A percentile compares a stretch with the other conserved stretches of the same genome.
Conservation (phyloP, 2,329 filamentous ascomycete genomes). For the Penicillium sp. region DNA sequence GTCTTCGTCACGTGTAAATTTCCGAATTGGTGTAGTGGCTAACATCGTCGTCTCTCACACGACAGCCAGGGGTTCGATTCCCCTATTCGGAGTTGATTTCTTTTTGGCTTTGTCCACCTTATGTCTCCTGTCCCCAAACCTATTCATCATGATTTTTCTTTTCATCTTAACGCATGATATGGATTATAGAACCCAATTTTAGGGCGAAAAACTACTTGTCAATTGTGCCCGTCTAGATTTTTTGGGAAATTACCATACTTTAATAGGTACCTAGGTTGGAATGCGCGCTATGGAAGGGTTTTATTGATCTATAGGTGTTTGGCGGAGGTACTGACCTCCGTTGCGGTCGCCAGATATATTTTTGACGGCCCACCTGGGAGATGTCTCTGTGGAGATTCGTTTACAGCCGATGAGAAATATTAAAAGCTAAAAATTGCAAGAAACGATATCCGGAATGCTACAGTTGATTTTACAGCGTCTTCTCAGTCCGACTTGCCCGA, state of each 20-base stretch:
- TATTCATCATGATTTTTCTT: neutral
- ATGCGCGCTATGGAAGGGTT: no score
- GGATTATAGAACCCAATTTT: no score
- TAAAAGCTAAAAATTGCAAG: neutral
- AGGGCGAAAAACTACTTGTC: no score
- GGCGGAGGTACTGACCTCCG: no score
- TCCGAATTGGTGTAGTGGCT: conserved; percentile 35
- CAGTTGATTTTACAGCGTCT: neutral
- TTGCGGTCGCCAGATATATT: no score
- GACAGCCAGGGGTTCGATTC: conserved; percentile 35
- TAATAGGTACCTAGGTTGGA: no score
- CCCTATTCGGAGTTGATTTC: conserved; percentile 27
- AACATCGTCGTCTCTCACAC: conserved; percentile 36
- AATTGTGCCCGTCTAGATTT: no score
- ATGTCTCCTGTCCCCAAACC: neutral
- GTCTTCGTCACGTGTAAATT: neutral
- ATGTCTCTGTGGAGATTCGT: no score
- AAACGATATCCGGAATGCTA: neutral
- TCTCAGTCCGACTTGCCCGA: conserved; percentile 33
- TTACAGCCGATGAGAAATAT: neutral
- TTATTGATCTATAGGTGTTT: no score
- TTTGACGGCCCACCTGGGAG: no score
- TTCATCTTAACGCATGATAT: neutral
- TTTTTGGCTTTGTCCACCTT: neutral
- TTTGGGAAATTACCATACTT: no score